Conservation (phyloP, 345 rosid genomes). For the Populus deltoides region DNA sequence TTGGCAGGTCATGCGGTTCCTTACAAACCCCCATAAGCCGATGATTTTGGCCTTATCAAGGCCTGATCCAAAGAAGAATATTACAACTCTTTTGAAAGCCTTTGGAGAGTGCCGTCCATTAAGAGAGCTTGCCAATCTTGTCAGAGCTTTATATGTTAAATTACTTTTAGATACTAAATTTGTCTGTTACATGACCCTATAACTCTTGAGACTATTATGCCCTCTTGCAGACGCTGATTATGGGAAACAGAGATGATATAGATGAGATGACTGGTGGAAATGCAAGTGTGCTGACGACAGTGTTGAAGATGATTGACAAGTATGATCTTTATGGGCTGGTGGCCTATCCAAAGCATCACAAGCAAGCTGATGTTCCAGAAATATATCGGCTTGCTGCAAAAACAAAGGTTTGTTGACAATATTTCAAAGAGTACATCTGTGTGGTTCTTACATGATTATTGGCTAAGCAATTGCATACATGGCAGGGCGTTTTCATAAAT, state of each 20-base stretch:
- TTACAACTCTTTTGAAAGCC: conserved; percentile 88
- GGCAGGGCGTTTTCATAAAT: conserved; percentile 92
- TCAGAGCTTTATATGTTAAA: conserved; percentile 23
- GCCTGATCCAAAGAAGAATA: conserved; percentile 95
- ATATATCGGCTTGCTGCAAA: conserved; percentile 88
- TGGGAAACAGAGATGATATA: conserved; percentile 93
- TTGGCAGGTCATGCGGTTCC: conserved; percentile 80
- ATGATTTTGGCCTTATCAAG: conserved; percentile 95
- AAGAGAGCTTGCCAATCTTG: conserved; percentile 95
- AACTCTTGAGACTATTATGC: neutral
- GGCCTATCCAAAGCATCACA: conserved; percentile 97
- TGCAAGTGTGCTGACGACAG: conserved; percentile 78
- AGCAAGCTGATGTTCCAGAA: conserved; percentile 91
- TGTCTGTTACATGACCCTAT: neutral
- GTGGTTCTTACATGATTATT: conserved; percentile 7
- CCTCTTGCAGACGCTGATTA: conserved; percentile 63
- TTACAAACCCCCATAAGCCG: conserved; percentile 92
- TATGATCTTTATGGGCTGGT: conserved; percentile 91
- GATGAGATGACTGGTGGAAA: conserved; percentile 79
- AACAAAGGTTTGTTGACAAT: conserved; percentile 55
- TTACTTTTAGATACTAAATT: neutral
- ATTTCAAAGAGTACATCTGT: neutral
- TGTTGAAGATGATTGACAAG: conserved; percentile 79
- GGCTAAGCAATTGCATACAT: conserved; percentile 12
- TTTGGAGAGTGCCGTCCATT: conserved; percentile 91